A percentile compares a stretch with the other conserved stretches of the same genome.
Conservation (phyloP, 768 basidiomycete genomes). For the Cystobasidium tubakii region DNA sequence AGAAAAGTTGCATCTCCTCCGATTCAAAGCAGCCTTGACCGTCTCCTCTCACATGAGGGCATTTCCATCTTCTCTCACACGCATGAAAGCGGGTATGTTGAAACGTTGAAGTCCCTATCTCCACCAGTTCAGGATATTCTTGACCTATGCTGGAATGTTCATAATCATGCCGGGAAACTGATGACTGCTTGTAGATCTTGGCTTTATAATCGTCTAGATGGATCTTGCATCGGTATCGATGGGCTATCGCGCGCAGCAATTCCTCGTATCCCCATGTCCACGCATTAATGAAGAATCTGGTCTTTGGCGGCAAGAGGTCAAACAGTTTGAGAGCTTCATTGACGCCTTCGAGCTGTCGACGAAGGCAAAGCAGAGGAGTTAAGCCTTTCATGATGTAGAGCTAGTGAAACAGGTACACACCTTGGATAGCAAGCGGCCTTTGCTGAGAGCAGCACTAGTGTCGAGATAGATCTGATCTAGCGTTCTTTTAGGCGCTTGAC, state of each 20-base stretch:
- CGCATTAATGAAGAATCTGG: conserved; percentile 77
- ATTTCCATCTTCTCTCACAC: conserved; percentile 62
- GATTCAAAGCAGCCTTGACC: conserved; percentile 39
- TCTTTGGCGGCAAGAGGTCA: conserved; percentile 59
- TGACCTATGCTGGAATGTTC: conserved; percentile 61
- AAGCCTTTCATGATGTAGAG: too few species aligned
- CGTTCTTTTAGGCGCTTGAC: not conserved
- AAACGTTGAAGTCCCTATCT: conserved; percentile 35
- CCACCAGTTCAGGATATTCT: conserved; percentile 47
- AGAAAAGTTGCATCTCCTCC: conserved; percentile 25
- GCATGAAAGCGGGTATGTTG: conserved; percentile 77
- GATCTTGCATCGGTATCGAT: conserved; percentile 66
- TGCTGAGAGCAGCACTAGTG: conserved; percentile 63
- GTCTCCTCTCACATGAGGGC: conserved; percentile 40
- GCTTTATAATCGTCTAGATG: conserved; percentile 88
- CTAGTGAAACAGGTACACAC: not conserved
- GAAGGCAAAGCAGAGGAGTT: too few species aligned
- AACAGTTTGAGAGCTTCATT: conserved; percentile 66
- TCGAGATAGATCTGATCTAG: conserved; percentile 64
- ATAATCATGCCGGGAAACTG: conserved; percentile 48
- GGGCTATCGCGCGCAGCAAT: conserved; percentile 67
- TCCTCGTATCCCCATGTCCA: conserved; percentile 99
- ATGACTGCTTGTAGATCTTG: conserved; percentile 54
- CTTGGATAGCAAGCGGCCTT: conserved; percentile 19
- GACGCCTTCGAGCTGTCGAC: conserved; percentile 64